These are phyloP conservation scores for Aspergillus sp. DNA, from an alignment of 2,329 filamentous ascomycete genomes.

Conservation along the genomic window DNA sequence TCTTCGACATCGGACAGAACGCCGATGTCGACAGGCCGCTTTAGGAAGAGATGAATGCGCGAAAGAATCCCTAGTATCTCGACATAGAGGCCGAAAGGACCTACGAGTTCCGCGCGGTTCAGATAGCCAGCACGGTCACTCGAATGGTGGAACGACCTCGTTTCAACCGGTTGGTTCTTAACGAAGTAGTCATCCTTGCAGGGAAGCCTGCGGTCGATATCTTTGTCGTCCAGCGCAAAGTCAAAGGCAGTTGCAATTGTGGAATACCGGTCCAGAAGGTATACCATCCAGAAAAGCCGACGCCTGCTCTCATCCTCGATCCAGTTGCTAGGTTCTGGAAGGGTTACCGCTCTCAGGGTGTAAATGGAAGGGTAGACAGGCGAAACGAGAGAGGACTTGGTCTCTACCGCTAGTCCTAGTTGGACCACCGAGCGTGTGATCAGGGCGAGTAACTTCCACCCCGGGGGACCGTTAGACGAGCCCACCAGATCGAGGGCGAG, in stretches of 20 bases:
- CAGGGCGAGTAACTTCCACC: constrained; percentile 83
- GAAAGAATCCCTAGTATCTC: constrained; percentile 82
- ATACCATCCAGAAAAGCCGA: constrained; percentile 89
- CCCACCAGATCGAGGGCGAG: constrained; percentile 77
- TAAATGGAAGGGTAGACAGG: constrained; percentile 80
- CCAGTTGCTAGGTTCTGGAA: constrained; percentile 74
- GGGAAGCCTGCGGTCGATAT: constrained; percentile 77
- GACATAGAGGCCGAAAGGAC: constrained; percentile 81
- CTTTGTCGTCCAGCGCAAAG: constrained; percentile 78
- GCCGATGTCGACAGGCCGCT: constrained; percentile 80
- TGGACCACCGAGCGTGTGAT: constrained; percentile 86
- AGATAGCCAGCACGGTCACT: constrained; percentile 51
- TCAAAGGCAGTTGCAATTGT: constrained; percentile 88
- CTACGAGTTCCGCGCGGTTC: constrained; percentile 68
- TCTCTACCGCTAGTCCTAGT: constrained; percentile 73
- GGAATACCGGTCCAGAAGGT: constrained; percentile 79
- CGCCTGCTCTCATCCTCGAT: constrained; percentile 82
- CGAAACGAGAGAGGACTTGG: constrained; percentile 66
- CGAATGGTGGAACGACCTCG: constrained; percentile 61
- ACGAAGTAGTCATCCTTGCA: constrained; percentile 81
- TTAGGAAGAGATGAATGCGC: constrained; percentile 79
- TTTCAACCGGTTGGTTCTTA: constrained; percentile 75
- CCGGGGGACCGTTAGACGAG: constrained; percentile 78
- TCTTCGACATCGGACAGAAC: constrained; percentile 74
- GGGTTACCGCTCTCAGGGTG: constrained; percentile 72